These are phyloP conservation scores for Aspergillus versicolor DNA, from an alignment of 2,329 filamentous ascomycete genomes.

Conservation along the genomic window DNA sequence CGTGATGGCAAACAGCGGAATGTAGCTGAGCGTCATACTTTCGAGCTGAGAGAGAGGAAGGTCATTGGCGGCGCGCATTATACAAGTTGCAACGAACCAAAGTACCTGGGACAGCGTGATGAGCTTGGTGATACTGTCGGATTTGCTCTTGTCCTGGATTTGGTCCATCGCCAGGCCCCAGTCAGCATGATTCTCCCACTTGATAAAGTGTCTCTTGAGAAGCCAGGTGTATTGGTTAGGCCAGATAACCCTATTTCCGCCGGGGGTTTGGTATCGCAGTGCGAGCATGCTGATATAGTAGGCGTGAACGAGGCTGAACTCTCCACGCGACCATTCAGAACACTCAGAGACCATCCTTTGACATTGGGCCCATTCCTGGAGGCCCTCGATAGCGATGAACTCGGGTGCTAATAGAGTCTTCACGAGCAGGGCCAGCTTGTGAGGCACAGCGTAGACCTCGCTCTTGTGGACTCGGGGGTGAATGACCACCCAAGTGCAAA, in stretches of 20 bases:
- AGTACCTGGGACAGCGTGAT: slow-evolving; percentile 2
- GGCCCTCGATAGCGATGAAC: slow-evolving; percentile 8
- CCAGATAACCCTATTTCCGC: slow-evolving; percentile 1
- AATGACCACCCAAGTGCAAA: slow-evolving; percentile 9
- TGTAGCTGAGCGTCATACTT: slow-evolving; percentile 6
- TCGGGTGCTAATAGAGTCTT: slow-evolving; percentile 6
- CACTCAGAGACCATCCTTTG: slow-evolving; percentile 1
- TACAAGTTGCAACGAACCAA: slow-evolving; percentile 4
- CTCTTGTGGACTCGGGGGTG: slow-evolving; percentile 5
- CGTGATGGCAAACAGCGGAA: slow-evolving; percentile 1
- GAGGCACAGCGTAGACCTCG: not conserved
- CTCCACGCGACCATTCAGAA: not conserved
- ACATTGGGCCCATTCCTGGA: slow-evolving; percentile 9
- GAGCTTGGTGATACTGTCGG: slow-evolving; percentile 4
- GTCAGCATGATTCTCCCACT: not conserved
- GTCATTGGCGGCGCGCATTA: not conserved
- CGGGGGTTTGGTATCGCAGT: not conserved
- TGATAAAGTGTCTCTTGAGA: not conserved
- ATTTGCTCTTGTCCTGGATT: slow-evolving; percentile 3
- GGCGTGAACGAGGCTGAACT: not conserved
- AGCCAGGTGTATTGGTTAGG: slow-evolving; percentile 7
- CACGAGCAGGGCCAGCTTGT: slow-evolving; percentile 7
- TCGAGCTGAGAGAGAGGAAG: slow-evolving; percentile 7
- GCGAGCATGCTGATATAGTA: slow-evolving; percentile 11
- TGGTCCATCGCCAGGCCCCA: slow-evolving; percentile 1